Percentiles rank a stretch among this genome's conserved stretches.
These are phyloP conservation scores for Chamaecrista fasciculata DNA, from an alignment of 306 rosid species.

Conservation along the genomic window DNA sequence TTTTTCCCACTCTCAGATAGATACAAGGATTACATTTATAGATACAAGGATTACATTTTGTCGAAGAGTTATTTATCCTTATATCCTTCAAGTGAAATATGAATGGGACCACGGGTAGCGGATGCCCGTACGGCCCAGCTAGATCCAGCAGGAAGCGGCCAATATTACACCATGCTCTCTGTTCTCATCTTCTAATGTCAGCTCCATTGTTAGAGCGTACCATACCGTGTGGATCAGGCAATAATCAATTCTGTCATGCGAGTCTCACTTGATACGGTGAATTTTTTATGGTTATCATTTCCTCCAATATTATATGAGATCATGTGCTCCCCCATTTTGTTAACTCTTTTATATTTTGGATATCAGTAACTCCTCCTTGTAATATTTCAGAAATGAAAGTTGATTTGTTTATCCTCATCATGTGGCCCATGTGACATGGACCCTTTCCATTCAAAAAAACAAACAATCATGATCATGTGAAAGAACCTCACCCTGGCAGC, in stretches of 20 bases:
- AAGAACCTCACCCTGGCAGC: neutral
- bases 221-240: neutral
- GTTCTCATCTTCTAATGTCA: slow-evolving; percentile 4
- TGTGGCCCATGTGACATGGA: slow-evolving; percentile 32
- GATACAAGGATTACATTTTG: too few species aligned
- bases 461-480: slow-evolving; percentile 16
- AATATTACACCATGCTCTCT: neutral
- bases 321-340: neutral
- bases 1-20: neutral
- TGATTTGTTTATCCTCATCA: slow-evolving; percentile 5
- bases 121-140: neutral
- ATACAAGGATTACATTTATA: neutral
- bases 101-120: slow-evolving; percentile 11
- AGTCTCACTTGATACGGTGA: neutral
- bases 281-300: neutral
- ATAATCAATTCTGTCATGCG: slow-evolving; percentile 1
- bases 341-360: neutral
- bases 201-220: slow-evolving; percentile 21
- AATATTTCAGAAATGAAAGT: neutral
- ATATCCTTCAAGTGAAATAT: neutral
- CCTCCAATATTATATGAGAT: neutral
- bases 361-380: slow-evolving; percentile 1
- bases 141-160: neutral
- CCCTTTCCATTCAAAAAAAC: slow-evolving; percentile 32
- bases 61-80: too few species aligned